These are phyloP conservation scores for Pestalotiopsis fici DNA, from an alignment of 2,329 filamentous ascomycete genomes.

Conservation along the genomic window DNA sequence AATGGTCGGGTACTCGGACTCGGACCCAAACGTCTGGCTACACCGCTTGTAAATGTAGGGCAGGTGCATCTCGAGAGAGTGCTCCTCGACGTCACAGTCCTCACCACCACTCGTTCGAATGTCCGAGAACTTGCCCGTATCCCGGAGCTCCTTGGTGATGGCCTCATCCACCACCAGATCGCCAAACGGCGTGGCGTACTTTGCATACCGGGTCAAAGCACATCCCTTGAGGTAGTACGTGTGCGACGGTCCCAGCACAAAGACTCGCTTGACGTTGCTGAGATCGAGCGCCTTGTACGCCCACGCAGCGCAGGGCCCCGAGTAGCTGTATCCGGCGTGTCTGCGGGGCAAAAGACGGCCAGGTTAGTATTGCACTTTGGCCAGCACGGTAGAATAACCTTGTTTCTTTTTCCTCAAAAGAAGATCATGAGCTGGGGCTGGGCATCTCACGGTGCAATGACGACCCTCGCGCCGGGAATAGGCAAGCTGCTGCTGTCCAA, in stretches of 20 bases:
- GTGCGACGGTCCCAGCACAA: slow-evolving; percentile 91
- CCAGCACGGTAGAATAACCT: not conserved
- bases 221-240: slow-evolving; percentile 78
- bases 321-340: slow-evolving; percentile 92
- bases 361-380: slow-evolving; percentile 7
- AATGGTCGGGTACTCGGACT: slow-evolving; percentile 67
- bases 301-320: slow-evolving; percentile 88
- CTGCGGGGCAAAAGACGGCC: slow-evolving; percentile 43
- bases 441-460: slow-evolving; percentile 84
- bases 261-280: slow-evolving; percentile 79
- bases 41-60: slow-evolving; percentile 87
- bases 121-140: slow-evolving; percentile 56
- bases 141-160: slow-evolving; percentile 50
- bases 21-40: slow-evolving; percentile 47
- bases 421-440: not conserved
- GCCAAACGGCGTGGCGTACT: slow-evolving; percentile 76
- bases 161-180: slow-evolving; percentile 65
- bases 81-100: slow-evolving; percentile 75
- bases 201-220: slow-evolving; percentile 71
- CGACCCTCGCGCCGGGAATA: slow-evolving; percentile 72
- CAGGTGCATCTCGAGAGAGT: slow-evolving; percentile 95
- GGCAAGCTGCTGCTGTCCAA: slow-evolving; percentile 66
- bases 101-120: slow-evolving; percentile 72
- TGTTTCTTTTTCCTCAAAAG: no score
- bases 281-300: slow-evolving; percentile 90